These are phyloP conservation scores for Bacterosira constricta DNA, from an alignment of 108 stramenopile genomes.

Conservation along the genomic window DNA sequence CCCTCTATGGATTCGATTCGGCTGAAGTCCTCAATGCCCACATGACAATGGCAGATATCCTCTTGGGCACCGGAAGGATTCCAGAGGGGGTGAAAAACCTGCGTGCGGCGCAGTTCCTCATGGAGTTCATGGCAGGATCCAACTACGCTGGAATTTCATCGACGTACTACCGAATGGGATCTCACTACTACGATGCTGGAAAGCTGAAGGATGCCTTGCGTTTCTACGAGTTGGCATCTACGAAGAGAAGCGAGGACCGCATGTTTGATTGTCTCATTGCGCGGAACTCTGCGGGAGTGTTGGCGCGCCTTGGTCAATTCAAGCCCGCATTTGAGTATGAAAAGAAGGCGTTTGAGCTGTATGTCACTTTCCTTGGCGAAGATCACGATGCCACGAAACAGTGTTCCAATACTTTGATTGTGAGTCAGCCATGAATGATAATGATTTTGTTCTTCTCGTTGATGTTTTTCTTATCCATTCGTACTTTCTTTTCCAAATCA, in stretches of 20 bases:
- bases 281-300: constrained; percentile 57
- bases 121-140: constrained; percentile 87
- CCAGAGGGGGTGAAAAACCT: constrained; percentile 72
- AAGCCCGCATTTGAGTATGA: constrained; percentile 67
- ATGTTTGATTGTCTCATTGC: constrained; percentile 70
- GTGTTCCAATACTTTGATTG: constrained; percentile 44
- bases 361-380: constrained; percentile 59
- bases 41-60: constrained; percentile 61
- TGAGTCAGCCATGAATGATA: background rate
- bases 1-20: constrained; percentile 85
- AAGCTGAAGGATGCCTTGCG: constrained; percentile 57
- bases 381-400: constrained; percentile 69
- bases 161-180: constrained; percentile 84
- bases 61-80: constrained; percentile 48
- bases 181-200: constrained; percentile 67
- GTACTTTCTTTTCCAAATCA: background rate
- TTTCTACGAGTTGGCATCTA: constrained; percentile 61
- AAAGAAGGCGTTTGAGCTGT: constrained; percentile 65
- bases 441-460: background rate
- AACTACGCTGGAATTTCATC: constrained; percentile 71
- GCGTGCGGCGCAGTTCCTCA: constrained; percentile 83
- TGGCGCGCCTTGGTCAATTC: constrained; percentile 62
- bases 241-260: constrained; percentile 60
- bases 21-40: constrained; percentile 63
- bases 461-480: background rate